Percentiles rank a stretch among this genome's conserved stretches.
These are phyloP conservation scores for Thielaviopsis punctulata DNA, from an alignment of 2,329 filamentous ascomycete genomes.

Conservation along the genomic window DNA sequence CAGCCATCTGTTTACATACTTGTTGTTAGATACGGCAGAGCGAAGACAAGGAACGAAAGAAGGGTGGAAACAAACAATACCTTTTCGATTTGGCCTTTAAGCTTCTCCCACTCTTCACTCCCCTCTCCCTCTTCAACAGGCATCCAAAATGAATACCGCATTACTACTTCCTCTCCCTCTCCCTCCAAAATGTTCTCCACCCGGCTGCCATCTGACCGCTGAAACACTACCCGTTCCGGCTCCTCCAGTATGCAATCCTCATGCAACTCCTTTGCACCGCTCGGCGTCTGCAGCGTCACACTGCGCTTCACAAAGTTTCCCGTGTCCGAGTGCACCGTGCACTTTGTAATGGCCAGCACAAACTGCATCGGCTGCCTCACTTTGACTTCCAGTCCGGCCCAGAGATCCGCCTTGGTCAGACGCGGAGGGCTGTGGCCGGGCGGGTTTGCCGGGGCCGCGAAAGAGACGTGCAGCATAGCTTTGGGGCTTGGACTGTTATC, in stretches of 20 bases:
- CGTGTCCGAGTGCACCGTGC: slow-evolving; percentile 10
- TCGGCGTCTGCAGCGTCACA: slow-evolving; percentile 14
- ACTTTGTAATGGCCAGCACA: slow-evolving; percentile 15
- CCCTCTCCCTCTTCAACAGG: slow-evolving; percentile 14
- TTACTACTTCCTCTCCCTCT: slow-evolving; percentile 17
- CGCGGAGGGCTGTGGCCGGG: slow-evolving; percentile 13
- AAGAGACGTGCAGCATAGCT: slow-evolving; percentile 13
- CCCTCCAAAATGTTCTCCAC: slow-evolving; percentile 18
- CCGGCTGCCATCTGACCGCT: slow-evolving; percentile 18
- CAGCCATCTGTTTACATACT: neutral
- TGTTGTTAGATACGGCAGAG: too few species aligned
- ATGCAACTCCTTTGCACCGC: slow-evolving; percentile 10
- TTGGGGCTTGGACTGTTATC: too few species aligned
- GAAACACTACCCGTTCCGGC: slow-evolving; percentile 19
- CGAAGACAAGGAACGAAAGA: too few species aligned
- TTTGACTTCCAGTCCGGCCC: slow-evolving; percentile 18
- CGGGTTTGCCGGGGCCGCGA: slow-evolving; percentile 18
- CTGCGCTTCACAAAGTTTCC: slow-evolving; percentile 13
- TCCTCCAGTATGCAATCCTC: slow-evolving; percentile 19
- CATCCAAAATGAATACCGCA: slow-evolving; percentile 20
- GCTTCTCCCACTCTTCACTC: slow-evolving; percentile 13
- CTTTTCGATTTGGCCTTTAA: too few species aligned
- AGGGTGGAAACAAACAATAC: too few species aligned
- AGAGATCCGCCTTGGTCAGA: slow-evolving; percentile 16
- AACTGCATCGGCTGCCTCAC: slow-evolving; percentile 17